Percentiles rank a stretch among this genome's conserved stretches.
Evolutionary conservation across 2,329 filamentous ascomycete species (phyloP).

Genomic region (Cadophora sp.): DNA sequence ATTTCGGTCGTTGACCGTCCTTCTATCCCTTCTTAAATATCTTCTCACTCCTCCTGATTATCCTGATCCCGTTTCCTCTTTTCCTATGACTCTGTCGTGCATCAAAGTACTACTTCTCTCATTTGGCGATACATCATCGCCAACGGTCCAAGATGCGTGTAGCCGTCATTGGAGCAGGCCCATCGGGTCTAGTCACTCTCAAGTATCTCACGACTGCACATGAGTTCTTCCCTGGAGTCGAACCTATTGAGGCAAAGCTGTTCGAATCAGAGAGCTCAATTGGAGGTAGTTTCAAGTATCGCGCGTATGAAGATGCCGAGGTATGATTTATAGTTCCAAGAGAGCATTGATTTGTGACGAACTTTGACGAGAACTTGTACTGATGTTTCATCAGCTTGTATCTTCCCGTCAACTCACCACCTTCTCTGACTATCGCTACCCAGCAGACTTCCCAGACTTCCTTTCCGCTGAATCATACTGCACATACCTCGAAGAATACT

Average conservation of each 20-base stretch:
- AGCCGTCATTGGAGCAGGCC: constrained; percentile 53
- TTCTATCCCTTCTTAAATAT: too few species aligned
- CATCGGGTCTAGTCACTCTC: constrained; percentile 52
- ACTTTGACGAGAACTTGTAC: neutral
- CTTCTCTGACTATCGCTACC: constrained; percentile 57
- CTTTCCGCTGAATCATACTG: constrained; percentile 50
- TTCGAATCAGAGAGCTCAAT: constrained; percentile 54
- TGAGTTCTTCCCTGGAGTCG: constrained; percentile 44
- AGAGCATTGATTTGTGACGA: too few species aligned
- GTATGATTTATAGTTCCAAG: constrained; percentile 12
- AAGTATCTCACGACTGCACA: constrained; percentile 51
- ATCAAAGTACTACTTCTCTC: too few species aligned
- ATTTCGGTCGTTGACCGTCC: too few species aligned
- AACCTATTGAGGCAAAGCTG: constrained; percentile 51
- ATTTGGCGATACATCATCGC: too few species aligned
- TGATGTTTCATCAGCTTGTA: constrained; percentile 47
- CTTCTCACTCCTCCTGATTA: too few species aligned
- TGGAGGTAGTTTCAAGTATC: constrained; percentile 56
- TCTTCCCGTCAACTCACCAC: constrained; percentile 58
- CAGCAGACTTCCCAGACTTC: constrained; percentile 53
- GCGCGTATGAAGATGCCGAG: constrained; percentile 57
- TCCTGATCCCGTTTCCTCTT: too few species aligned
- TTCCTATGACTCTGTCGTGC: too few species aligned
- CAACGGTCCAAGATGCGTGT: constrained; percentile 39
- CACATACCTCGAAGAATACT: constrained; percentile 53